A percentile compares a stretch with the other conserved stretches of the same genome.
These are phyloP conservation scores for Nicotiana tabacum DNA, from an alignment of 257 asterid genomes.

Conservation along the genomic window DNA sequence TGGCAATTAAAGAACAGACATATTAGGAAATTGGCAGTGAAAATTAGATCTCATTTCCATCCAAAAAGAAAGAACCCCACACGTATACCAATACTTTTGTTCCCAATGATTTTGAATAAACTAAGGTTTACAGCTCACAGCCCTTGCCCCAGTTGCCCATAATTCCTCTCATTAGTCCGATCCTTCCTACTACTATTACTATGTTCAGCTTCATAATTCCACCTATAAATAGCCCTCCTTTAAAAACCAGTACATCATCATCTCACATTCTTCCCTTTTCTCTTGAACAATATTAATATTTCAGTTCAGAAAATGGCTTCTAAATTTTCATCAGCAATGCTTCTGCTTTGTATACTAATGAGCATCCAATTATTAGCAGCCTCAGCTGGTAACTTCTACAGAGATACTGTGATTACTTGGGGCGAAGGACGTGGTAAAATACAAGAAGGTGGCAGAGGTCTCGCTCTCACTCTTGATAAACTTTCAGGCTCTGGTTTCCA, in stretches of 20 bases:
- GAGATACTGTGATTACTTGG: neutral
- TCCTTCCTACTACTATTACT: neutral
- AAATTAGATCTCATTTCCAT: neutral
- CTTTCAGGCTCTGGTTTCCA: conserved; percentile 10
- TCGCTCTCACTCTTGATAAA: neutral
- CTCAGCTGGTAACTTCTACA: conserved; percentile 13
- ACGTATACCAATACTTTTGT: neutral
- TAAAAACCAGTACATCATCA: neutral
- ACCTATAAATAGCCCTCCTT: neutral
- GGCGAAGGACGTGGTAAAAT: neutral
- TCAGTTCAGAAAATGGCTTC: neutral
- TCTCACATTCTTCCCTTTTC: neutral
- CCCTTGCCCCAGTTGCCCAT: neutral
- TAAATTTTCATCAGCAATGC: neutral
- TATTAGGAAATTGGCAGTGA: neutral
- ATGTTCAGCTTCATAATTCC: neutral
- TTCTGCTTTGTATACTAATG: neutral
- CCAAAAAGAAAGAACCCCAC: neutral
- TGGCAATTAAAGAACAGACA: neutral
- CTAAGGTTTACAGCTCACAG: neutral
- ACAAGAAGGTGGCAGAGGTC: neutral
- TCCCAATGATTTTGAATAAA: neutral
- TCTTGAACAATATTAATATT: neutral
- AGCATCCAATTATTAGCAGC: neutral
- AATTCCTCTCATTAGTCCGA: neutral